Percentiles rank a stretch among this genome's conserved stretches.
phyloP scores from a whole-genome alignment of 768 basidiomycete species.

The Candolleomyces aberdarensis region DNA sequence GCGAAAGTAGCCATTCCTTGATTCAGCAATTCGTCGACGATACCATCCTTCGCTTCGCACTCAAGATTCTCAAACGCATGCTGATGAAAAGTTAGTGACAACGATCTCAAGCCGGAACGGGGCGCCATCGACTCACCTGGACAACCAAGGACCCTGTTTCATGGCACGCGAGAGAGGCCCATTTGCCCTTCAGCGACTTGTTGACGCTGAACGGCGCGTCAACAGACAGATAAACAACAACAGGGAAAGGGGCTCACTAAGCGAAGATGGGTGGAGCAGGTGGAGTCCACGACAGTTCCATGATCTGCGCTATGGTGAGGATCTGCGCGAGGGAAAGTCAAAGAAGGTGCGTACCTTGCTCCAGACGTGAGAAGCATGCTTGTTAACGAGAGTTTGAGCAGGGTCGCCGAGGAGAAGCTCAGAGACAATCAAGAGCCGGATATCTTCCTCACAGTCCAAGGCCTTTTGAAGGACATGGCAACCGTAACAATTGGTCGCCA shows the following conservation, averaged over 20 bases:
- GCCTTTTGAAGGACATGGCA: constrained; percentile 90
- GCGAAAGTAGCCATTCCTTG: constrained; percentile 64
- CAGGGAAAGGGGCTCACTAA: constrained; percentile 48
- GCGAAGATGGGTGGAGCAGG: constrained; percentile 88
- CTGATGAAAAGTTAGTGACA: constrained; percentile 28
- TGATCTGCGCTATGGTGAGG: constrained; percentile 50
- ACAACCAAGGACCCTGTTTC: constrained; percentile 89
- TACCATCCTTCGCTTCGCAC: constrained; percentile 79
- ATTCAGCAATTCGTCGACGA: constrained; percentile 79
- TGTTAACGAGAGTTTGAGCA: constrained; percentile 82
- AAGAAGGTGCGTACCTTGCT: constrained; percentile 57
- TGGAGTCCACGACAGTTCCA: constrained; percentile 86
- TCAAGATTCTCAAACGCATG: constrained; percentile 87
- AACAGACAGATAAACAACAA: neutral
- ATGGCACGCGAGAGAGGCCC: constrained; percentile 87
- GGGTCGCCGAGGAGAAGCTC: constrained; percentile 84
- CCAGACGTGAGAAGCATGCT: constrained; percentile 91
- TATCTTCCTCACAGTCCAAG: constrained; percentile 87
- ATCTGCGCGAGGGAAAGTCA: neutral
- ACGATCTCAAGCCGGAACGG: neutral
- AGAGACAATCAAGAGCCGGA: constrained; percentile 77
- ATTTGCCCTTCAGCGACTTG: constrained; percentile 82
- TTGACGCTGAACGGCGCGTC: constrained; percentile 59
- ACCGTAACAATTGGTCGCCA: constrained; percentile 87
- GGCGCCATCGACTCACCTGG: constrained; percentile 48